These are phyloP conservation scores for Cordyceps farinosa DNA, from an alignment of 2,329 filamentous ascomycete genomes.

Conservation along the genomic window DNA sequence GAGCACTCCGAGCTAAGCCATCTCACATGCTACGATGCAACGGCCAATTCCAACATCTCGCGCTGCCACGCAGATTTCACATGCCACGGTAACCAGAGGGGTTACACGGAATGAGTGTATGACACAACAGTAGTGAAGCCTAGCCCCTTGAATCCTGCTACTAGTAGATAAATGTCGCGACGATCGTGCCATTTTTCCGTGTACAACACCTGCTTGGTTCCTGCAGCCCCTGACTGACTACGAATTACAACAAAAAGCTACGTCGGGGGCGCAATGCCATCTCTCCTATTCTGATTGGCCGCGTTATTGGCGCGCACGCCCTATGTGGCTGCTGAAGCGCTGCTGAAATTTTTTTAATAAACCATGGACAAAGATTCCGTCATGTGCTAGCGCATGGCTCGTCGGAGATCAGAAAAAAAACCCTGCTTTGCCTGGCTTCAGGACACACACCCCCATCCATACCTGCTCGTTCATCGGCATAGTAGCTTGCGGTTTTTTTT, in stretches of 20 bases:
- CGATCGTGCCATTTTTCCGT: background rate
- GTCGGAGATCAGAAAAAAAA: background rate
- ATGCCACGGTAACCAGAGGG: background rate
- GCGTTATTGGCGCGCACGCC: background rate
- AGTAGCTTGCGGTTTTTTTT: background rate
- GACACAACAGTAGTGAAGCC: background rate
- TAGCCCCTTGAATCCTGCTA: background rate
- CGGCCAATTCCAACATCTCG: background rate
- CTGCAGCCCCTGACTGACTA: background rate
- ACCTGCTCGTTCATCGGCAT: background rate
- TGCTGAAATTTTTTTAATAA: too few species aligned
- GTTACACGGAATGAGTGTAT: too few species aligned
- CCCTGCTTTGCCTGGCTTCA: background rate
- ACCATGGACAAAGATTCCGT: background rate
- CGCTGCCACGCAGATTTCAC: background rate
- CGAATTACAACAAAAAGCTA: background rate
- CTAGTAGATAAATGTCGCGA: background rate
- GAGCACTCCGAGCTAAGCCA: background rate
- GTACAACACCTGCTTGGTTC: background rate
- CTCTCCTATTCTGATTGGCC: background rate
- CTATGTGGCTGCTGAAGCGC: background rate
- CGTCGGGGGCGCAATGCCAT: background rate
- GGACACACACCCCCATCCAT: background rate
- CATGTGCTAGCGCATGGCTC: background rate
- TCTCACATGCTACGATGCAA: background rate